Evolutionary conservation across 2,329 filamentous ascomycete genomes (phyloP).

Genomic region (Uncinocarpus reesii): DNA sequence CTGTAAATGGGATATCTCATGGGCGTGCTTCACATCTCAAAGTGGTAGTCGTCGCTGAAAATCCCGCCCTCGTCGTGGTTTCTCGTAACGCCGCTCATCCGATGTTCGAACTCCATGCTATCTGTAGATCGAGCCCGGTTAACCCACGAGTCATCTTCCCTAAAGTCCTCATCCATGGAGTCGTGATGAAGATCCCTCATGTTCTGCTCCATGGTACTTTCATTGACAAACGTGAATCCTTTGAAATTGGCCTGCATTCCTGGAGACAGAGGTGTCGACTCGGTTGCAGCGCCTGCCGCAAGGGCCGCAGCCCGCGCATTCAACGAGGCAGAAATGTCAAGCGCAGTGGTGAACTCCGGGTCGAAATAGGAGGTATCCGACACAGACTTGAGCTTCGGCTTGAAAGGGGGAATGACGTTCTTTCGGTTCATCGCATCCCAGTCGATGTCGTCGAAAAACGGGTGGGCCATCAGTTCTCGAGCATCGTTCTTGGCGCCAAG

Average conservation of each 20-base stretch:
- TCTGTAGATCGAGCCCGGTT: slow-evolving; percentile 1
- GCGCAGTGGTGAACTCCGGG: slow-evolving; percentile 91
- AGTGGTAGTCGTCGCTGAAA: slow-evolving; percentile 37
- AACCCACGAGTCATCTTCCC: slow-evolving; percentile 20
- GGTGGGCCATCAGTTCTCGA: slow-evolving; percentile 83
- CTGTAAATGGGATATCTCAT: slow-evolving; percentile 8
- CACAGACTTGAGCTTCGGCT: slow-evolving; percentile 91
- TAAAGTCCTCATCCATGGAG: slow-evolving; percentile 35
- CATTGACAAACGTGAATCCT: slow-evolving; percentile 97
- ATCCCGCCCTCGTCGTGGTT: slow-evolving; percentile 33
- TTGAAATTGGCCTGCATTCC: slow-evolving; percentile 97
- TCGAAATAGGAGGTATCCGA: slow-evolving; percentile 98
- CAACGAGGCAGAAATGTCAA: slow-evolving; percentile 75
- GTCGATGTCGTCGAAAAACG: slow-evolving; percentile 90
- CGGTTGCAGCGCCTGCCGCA: slow-evolving; percentile 67
- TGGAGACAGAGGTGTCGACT: slow-evolving; percentile 84
- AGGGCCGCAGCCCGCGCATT: slow-evolving; percentile 84
- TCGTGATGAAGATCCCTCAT: slow-evolving; percentile 30
- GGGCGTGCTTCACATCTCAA: slow-evolving; percentile 33
- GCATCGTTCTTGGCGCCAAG: slow-evolving; percentile 85
- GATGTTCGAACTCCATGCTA: slow-evolving; percentile 24
- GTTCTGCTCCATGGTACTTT: slow-evolving; percentile 68
- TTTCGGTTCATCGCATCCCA: slow-evolving; percentile 84
- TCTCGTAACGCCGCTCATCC: slow-evolving; percentile 38
- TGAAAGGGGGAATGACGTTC: slow-evolving; percentile 90